Conservation (phyloP, 2,329 filamentous ascomycete species). For the Pseudogymnoascus sp. region DNA sequence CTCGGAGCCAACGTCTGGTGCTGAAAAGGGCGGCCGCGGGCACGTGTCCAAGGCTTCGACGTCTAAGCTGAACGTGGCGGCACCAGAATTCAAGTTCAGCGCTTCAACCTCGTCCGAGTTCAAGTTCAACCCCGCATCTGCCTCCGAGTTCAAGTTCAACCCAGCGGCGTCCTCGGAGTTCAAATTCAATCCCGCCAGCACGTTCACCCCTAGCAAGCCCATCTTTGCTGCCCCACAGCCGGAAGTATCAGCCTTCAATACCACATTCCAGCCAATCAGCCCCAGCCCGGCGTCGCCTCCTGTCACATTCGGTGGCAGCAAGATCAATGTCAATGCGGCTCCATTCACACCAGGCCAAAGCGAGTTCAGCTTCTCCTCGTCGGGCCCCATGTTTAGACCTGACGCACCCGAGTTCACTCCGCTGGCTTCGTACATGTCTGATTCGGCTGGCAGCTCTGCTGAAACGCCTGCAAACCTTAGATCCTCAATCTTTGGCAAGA, state of each 20-base stretch:
- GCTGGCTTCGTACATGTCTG: slow-evolving; percentile 35
- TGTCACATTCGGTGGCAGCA: slow-evolving; percentile 20
- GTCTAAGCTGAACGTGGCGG: slow-evolving; percentile 80
- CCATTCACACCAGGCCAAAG: slow-evolving; percentile 60
- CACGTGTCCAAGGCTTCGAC: slow-evolving; percentile 63
- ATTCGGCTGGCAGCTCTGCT: slow-evolving; percentile 40
- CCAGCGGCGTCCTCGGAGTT: slow-evolving; percentile 78
- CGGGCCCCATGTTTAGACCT: slow-evolving; percentile 62
- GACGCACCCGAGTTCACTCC: slow-evolving; percentile 73
- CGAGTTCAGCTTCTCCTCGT: slow-evolving; percentile 60
- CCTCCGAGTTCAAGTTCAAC: slow-evolving; percentile 68
- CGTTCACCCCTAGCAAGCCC: slow-evolving; percentile 47
- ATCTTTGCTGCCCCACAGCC: slow-evolving; percentile 40
- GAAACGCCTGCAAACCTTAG: slow-evolving; percentile 24
- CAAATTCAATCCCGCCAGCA: slow-evolving; percentile 52
- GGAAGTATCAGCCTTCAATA: slow-evolving; percentile 21
- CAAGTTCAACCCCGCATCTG: slow-evolving; percentile 35
- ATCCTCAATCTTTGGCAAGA: slow-evolving; percentile 60
- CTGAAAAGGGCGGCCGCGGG: slow-evolving; percentile 35
- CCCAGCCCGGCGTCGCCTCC: slow-evolving; percentile 27
- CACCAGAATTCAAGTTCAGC: slow-evolving; percentile 80
- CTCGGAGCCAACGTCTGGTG: slow-evolving; percentile 32
- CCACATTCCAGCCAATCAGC: slow-evolving; percentile 10
- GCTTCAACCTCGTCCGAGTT: slow-evolving; percentile 20
- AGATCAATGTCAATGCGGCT: slow-evolving; percentile 61